Base-by-base conservation (phyloP, 140 eudicot genomes). In the Anethum foeniculum region DNA sequence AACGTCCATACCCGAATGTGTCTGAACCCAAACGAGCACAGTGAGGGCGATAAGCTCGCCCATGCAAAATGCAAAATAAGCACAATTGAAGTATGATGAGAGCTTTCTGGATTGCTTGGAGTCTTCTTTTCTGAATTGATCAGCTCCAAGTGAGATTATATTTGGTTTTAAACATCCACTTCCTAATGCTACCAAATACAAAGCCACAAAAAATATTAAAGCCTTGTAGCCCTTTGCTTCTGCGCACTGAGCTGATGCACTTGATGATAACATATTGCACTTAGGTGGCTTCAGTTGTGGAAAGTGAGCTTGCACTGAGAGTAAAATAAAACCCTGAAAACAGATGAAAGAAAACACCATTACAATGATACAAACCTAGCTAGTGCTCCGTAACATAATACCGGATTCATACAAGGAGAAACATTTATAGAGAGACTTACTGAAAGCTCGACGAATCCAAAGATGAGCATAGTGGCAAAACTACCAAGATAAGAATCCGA, bases 81-180 rank as follows among this genome's bases (percentile, higher is more conserved):
- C 97, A 36, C 89, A 89, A 64, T 92, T 92, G 87, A 92, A 92
- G 90, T 75, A 92, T 76, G 96, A 86, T 10, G 97, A 92, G 14
- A 92, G 91, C 83, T 87, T 87, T 58, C 84, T 90, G 47, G 93
- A 87, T 34, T 81, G 83, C 79, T 83, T 80, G 14, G 82, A 19
- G 79, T 88, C 90, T 6, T 84, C 79, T 46, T 87, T 91, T 44
- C 78, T 62, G 81, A 92, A 87, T 49, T 92, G 97, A 68, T 92
- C 91, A 71, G 96, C 97, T 79, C 93, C 97, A 60, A 84, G 93
- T 49, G 97, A 87, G 79, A 92, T 92, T 80, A 92, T 92, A 73
- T 92, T 92, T 4, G 97, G 97, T 83, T 92, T 92, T 65, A 92
- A 58, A 80, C 97, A 92, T 18, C 97, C 97, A 88, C 97, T 92